Percentiles rank a stretch among this genome's conserved stretches.
phyloP scores from a whole-genome alignment of 441 rosid genomes.

The Viola pubescens region DNA sequence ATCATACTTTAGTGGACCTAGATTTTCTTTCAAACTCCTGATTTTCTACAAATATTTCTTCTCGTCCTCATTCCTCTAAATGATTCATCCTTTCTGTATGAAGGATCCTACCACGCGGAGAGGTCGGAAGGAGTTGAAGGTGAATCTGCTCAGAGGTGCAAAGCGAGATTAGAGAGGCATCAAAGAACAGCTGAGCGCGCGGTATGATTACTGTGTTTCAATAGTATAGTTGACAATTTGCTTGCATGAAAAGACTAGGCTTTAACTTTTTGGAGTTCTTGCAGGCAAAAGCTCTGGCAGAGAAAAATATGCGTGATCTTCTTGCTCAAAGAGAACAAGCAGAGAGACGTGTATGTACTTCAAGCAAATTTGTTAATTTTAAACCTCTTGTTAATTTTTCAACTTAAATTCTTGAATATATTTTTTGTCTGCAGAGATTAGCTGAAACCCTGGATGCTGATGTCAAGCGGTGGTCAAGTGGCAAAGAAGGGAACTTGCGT shows the following conservation, averaged over 20 bases:
- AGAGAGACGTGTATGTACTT: slow-evolving; percentile 60
- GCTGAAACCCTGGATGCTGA: slow-evolving; percentile 88
- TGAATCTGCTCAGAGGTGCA: slow-evolving; percentile 92
- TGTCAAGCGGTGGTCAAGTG: slow-evolving; percentile 89
- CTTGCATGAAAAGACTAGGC: neutral
- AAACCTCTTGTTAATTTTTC: neutral
- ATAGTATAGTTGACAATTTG: neutral
- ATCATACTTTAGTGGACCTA: slow-evolving; percentile 7
- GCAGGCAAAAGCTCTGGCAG: slow-evolving; percentile 93
- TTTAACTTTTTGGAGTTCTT: slow-evolving; percentile 17
- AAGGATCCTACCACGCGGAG: slow-evolving; percentile 27
- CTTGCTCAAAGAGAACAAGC: slow-evolving; percentile 83
- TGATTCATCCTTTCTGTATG: slow-evolving; percentile 10
- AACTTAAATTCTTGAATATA: slow-evolving; percentile 8
- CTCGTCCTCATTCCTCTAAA: slow-evolving; percentile 12
- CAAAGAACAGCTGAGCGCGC: slow-evolving; percentile 89
- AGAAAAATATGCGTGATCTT: slow-evolving; percentile 85
- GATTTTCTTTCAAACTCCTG: neutral
- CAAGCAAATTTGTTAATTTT: neutral
- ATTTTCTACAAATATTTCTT: neutral
- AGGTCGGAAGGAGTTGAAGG: slow-evolving; percentile 51
- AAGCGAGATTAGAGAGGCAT: slow-evolving; percentile 85
- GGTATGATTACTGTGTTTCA: slow-evolving; percentile 29
- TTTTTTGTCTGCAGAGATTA: slow-evolving; percentile 48
- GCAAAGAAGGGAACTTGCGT: slow-evolving; percentile 90